Evolutionary conservation across 192 early-diverging fungal species (phyloP).

Genomic region (Coemansia umbellata): DNA sequence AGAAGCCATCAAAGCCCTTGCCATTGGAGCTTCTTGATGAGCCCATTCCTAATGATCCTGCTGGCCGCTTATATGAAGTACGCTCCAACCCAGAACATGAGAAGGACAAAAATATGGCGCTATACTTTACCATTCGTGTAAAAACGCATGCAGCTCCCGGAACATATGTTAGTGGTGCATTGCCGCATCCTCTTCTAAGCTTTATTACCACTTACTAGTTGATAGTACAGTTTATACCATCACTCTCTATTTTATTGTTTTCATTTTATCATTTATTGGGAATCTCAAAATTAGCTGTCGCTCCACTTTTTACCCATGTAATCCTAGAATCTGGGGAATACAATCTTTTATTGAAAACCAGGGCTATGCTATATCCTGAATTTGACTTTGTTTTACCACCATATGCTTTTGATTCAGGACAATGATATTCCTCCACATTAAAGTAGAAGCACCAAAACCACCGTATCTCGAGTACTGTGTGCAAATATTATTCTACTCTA

Average conservation of each 20-base stretch:
- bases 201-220: slow-evolving; percentile 40
- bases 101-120: slow-evolving; percentile 27
- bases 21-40: slow-evolving; percentile 43
- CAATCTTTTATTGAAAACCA: too few relatives aligned
- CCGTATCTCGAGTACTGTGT: too few relatives aligned
- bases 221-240: not conserved
- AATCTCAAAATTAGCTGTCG: too few relatives aligned
- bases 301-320: too few relatives aligned
- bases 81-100: slow-evolving; percentile 32
- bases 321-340: too few relatives aligned
- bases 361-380: too few relatives aligned
- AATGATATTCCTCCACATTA: too few relatives aligned
- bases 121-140: slow-evolving; percentile 42
- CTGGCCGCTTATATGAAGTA: slow-evolving; percentile 41
- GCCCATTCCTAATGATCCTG: slow-evolving; percentile 41
- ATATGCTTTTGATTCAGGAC: too few relatives aligned
- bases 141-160: slow-evolving; percentile 20
- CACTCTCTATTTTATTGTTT: not conserved
- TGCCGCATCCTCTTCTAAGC: slow-evolving; percentile 42
- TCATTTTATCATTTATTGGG: not conserved
- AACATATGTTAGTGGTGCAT: slow-evolving; percentile 16
- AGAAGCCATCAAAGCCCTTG: slow-evolving; percentile 20
- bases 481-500: not conserved
- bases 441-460: too few relatives aligned
- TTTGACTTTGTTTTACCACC: too few relatives aligned